Percentiles rank a stretch among this genome's conserved stretches.
Evolutionary conservation across 225 moss, liverwort and hornwort species (phyloP).

Genomic region (Polytrichum formosum): DNA sequence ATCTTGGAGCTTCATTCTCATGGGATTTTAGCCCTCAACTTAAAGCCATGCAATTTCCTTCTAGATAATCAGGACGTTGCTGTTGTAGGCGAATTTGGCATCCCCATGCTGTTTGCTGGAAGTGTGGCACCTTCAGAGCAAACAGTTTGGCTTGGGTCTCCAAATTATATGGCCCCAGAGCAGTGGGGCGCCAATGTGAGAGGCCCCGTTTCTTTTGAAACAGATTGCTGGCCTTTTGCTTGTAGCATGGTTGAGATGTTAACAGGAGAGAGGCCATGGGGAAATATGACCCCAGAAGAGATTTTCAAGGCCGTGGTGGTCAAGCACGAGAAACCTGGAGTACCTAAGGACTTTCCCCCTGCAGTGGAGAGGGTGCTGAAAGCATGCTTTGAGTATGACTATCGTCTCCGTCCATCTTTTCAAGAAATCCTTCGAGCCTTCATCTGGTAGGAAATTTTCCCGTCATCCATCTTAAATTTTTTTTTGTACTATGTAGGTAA

Average conservation of each 20-base stretch:
- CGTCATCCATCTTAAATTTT: neutral
- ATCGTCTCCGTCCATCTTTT: slow-evolving; percentile 73
- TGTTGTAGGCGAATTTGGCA: slow-evolving; percentile 89
- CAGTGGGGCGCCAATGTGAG: slow-evolving; percentile 86
- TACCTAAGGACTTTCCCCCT: slow-evolving; percentile 70
- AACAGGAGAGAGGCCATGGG: slow-evolving; percentile 77
- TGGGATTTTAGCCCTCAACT: slow-evolving; percentile 76
- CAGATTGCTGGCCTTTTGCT: slow-evolving; percentile 94
- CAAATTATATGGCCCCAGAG: slow-evolving; percentile 96
- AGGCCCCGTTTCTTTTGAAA: slow-evolving; percentile 80
- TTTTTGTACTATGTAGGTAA: neutral
- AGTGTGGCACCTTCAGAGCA: slow-evolving; percentile 61
- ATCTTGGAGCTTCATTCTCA: slow-evolving; percentile 85
- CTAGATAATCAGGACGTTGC: slow-evolving; percentile 80
- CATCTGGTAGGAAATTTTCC: slow-evolving; percentile 40
- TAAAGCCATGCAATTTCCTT: slow-evolving; percentile 95
- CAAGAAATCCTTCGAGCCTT: slow-evolving; percentile 75
- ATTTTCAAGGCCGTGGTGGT: slow-evolving; percentile 72
- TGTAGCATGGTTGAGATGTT: slow-evolving; percentile 85
- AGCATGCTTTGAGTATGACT: slow-evolving; percentile 88
- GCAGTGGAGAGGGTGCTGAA: slow-evolving; percentile 62
- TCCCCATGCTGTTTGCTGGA: slow-evolving; percentile 79
- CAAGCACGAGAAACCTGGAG: slow-evolving; percentile 59
- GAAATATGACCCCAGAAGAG: slow-evolving; percentile 57
- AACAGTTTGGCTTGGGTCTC: slow-evolving; percentile 88